These are phyloP conservation scores for Raffaelea deltoideospora DNA, from an alignment of 2,329 filamentous ascomycete species.

Conservation along the genomic window DNA sequence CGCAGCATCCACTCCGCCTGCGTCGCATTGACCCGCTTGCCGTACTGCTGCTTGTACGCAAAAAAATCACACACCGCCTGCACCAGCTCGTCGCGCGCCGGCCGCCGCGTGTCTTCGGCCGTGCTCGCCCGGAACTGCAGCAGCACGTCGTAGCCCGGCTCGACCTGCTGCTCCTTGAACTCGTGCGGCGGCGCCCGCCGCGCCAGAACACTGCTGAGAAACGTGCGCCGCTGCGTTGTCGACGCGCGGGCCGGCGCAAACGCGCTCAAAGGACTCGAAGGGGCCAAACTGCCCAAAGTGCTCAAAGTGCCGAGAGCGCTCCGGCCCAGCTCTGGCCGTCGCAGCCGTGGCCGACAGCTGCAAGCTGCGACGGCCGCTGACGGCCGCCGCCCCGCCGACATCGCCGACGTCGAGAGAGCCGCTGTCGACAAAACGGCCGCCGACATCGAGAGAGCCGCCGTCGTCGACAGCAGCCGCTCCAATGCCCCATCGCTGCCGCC, in stretches of 20 bases:
- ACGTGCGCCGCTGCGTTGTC: constrained; percentile 28
- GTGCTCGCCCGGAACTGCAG: constrained; percentile 50
- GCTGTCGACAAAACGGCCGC: neutral
- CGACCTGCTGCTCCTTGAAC: constrained; percentile 46
- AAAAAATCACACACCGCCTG: constrained; percentile 53
- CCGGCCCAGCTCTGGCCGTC: too few species aligned
- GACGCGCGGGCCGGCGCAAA: too few species aligned
- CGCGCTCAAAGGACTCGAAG: too few species aligned
- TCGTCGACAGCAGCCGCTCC: neutral
- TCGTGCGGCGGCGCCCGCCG: constrained; percentile 43
- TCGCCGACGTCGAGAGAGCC: neutral
- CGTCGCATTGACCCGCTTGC: constrained; percentile 42
- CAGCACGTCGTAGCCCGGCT: constrained; percentile 58
- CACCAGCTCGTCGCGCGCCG: constrained; percentile 44
- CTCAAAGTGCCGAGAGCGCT: too few species aligned
- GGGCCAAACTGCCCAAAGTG: too few species aligned
- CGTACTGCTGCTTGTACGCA: constrained; percentile 30
- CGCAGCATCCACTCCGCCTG: constrained; percentile 47
- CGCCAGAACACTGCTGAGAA: constrained; percentile 45
- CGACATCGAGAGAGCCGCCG: too few species aligned
- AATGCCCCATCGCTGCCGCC: neutral
- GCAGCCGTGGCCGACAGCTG: neutral
- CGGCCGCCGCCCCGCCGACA: too few species aligned
- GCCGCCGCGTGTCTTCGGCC: constrained; percentile 48
- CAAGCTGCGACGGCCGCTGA: too few species aligned